Conservation (phyloP, 2,329 filamentous ascomycete genomes). For the Phaeomoniella chlamydospora region DNA sequence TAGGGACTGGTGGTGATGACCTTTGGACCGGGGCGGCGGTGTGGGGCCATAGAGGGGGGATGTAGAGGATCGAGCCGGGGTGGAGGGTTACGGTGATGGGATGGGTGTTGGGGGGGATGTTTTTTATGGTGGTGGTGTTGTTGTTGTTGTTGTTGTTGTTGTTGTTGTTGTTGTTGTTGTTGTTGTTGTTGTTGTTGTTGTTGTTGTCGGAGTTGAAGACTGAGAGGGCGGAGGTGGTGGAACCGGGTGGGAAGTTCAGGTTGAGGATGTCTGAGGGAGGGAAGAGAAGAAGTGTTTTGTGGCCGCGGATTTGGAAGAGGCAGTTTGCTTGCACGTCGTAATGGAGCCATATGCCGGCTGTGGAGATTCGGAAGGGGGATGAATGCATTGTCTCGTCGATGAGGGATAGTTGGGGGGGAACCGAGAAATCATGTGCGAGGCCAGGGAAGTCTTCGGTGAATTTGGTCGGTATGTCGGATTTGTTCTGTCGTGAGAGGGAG, state of each 20-base stretch:
- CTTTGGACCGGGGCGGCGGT: slow-evolving; percentile 47
- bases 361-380: slow-evolving; percentile 64
- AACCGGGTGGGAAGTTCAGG: slow-evolving; percentile 58
- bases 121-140: slow-evolving; percentile 13
- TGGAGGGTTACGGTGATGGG: slow-evolving; percentile 52
- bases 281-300: slow-evolving; percentile 62
- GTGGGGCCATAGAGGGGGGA: slow-evolving; percentile 77
- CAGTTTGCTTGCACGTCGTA: slow-evolving; percentile 84
- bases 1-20: slow-evolving; percentile 16
- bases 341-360: slow-evolving; percentile 78
- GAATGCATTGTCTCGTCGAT: slow-evolving; percentile 55
- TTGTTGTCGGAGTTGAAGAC: slow-evolving; percentile 37
- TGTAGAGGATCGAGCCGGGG: slow-evolving; percentile 64
- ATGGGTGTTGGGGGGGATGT: slow-evolving; percentile 28
- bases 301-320: slow-evolving; percentile 62
- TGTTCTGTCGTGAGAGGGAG: slow-evolving; percentile 54
- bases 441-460: slow-evolving; percentile 57
- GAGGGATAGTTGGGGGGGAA: slow-evolving; percentile 47
- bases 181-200: slow-evolving; percentile 9
- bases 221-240: slow-evolving; percentile 66
- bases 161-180: slow-evolving; percentile 47
- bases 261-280: slow-evolving; percentile 59
- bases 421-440: slow-evolving; percentile 52
- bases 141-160: slow-evolving; percentile 18
- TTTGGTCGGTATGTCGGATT: slow-evolving; percentile 55